Evolutionary conservation across 768 basidiomycete genomes (phyloP).

Genomic region (Tephrocybe sp.): DNA sequence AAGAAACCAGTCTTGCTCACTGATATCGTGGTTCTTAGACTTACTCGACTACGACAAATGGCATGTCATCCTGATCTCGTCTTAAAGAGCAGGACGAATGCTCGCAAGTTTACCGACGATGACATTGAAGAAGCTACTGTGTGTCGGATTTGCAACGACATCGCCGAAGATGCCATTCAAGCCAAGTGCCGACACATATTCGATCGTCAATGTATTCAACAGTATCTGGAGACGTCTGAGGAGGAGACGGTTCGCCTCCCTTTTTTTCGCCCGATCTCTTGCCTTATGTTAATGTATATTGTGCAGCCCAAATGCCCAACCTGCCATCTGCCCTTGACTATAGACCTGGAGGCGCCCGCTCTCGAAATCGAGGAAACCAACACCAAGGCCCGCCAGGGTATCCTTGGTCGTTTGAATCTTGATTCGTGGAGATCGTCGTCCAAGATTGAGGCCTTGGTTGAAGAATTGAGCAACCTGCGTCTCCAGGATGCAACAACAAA

Average conservation of each 20-base stretch:
- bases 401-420: conserved; percentile 85
- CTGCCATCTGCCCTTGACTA: conserved; percentile 88
- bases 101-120: conserved; percentile 53
- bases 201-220: conserved; percentile 92
- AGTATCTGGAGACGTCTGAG: conserved; percentile 77
- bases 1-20: neutral
- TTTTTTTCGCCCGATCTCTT: neutral
- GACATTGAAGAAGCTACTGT: conserved; percentile 74
- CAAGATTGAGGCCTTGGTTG: conserved; percentile 94
- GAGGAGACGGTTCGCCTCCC: conserved; percentile 53
- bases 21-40: conserved; percentile 40
- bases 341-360: conserved; percentile 93
- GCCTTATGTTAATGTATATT: no score
- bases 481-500: conserved; percentile 88
- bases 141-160: conserved; percentile 94
- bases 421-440: conserved; percentile 93
- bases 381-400: conserved; percentile 72
- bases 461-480: conserved; percentile 86
- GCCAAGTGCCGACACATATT: conserved; percentile 93
- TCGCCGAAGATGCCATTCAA: conserved; percentile 96
- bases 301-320: conserved; percentile 96
- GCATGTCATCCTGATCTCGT: conserved; percentile 95
- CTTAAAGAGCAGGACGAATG: conserved; percentile 79
- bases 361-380: conserved; percentile 72
- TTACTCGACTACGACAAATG: conserved; percentile 96